Evolutionary conservation across 2,329 filamentous ascomycete genomes (phyloP).

Genomic region (Diaporthe sp.): DNA sequence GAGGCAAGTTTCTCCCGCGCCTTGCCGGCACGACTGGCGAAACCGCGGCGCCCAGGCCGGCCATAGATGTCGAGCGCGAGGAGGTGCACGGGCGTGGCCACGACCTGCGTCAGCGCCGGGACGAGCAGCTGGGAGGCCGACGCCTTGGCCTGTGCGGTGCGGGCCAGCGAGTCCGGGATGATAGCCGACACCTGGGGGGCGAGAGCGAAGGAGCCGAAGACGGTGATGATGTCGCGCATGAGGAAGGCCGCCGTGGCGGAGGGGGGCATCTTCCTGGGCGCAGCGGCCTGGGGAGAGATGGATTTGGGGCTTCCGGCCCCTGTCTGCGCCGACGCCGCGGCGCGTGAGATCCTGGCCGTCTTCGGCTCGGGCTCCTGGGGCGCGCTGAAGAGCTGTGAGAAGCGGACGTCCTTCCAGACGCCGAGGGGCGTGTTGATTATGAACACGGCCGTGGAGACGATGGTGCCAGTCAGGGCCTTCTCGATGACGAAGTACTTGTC

Average conservation of each 20-base stretch:
- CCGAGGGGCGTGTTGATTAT: conserved; percentile 25
- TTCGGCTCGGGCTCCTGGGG: background rate
- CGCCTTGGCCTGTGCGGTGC: background rate
- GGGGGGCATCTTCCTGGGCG: background rate
- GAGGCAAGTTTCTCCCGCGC: conserved; percentile 16
- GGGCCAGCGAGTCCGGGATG: conserved; percentile 14
- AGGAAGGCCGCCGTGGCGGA: conserved; percentile 19
- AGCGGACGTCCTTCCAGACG: conserved; percentile 31
- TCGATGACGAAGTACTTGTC: conserved; percentile 13
- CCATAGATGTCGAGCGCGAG: conserved; percentile 14
- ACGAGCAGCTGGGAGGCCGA: conserved; percentile 16
- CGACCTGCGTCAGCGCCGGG: conserved; percentile 24
- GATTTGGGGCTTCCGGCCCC: conserved; percentile 1
- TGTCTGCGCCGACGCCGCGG: conserved; percentile 2
- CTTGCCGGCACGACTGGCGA: conserved; percentile 1
- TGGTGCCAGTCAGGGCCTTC: conserved; percentile 19
- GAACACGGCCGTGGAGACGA: conserved; percentile 20
- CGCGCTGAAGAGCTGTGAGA: conserved; percentile 24
- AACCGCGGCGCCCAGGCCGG: conserved; percentile 1
- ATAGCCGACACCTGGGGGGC: conserved; percentile 11
- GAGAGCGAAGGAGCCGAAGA: conserved; percentile 27
- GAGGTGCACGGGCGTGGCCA: conserved; percentile 22
- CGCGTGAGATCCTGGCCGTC: background rate
- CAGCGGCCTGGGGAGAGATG: background rate
- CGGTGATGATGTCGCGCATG: conserved; percentile 26